phyloP scores from a whole-genome alignment of 2,329 filamentous ascomycete genomes.

The Epichloe aotearoae region DNA sequence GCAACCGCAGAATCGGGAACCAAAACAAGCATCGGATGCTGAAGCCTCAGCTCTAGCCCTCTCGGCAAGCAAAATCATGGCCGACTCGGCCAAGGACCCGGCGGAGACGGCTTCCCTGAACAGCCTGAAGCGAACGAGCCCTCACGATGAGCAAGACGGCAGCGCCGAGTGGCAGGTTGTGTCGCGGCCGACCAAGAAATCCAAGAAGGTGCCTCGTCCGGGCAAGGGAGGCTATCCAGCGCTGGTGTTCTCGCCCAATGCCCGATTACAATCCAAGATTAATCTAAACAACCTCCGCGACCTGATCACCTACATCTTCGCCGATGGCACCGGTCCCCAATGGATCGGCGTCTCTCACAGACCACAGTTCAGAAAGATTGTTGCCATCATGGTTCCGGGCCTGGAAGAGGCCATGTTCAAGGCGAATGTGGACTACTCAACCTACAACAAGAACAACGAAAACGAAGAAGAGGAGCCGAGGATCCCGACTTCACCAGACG shows the following conservation, averaged over 20 bases:
- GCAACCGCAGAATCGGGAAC: no score
- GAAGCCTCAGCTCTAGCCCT: not conserved
- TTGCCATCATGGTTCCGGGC: constrained; percentile 83
- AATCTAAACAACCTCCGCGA: constrained; percentile 50
- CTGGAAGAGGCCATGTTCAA: constrained; percentile 85
- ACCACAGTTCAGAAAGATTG: constrained; percentile 60
- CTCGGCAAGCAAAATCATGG: constrained; percentile 6
- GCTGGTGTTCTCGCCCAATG: constrained; percentile 43
- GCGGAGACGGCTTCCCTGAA: constrained; percentile 13
- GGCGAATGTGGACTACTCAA: constrained; percentile 36
- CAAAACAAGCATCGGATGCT: not conserved
- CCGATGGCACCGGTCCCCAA: constrained; percentile 50
- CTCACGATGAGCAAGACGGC: constrained; percentile 26
- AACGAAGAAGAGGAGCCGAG: constrained; percentile 15
- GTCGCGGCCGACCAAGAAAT: constrained; percentile 40
- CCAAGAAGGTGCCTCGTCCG: constrained; percentile 46
- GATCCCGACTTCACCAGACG: constrained; percentile 36
- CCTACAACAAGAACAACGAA: constrained; percentile 26
- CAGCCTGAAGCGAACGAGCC: constrained; percentile 35
- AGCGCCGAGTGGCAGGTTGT: constrained; percentile 42
- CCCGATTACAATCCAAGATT: constrained; percentile 47
- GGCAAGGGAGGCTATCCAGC: constrained; percentile 46
- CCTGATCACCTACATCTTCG: constrained; percentile 52
- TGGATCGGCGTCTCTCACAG: constrained; percentile 52
- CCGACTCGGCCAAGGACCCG: constrained; percentile 4